Evolutionary conservation across 805 yeast genomes (phyloP).

Genomic region (Starmerella floricola): DNA sequence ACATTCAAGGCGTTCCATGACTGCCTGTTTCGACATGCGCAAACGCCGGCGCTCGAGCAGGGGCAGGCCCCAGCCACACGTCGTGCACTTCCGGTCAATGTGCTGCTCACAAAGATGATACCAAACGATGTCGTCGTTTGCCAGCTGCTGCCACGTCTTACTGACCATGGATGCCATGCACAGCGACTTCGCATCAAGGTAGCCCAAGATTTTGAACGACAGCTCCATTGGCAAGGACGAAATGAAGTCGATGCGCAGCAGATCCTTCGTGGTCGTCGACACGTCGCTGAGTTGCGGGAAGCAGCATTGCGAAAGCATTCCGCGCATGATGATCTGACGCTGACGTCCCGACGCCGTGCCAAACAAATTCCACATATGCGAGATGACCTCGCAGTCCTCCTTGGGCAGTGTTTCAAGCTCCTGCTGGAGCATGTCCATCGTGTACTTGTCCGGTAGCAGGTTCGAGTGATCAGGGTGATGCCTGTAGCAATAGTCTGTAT

Average conservation of each 20-base stretch:
- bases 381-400: constrained; percentile 63
- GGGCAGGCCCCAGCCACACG: constrained; percentile 98
- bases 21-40: constrained; percentile 26
- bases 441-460: constrained; percentile 37
- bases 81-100: constrained; percentile 92
- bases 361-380: constrained; percentile 75
- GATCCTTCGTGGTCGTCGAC: constrained; percentile 60
- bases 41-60: constrained; percentile 63
- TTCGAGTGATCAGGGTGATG: constrained; percentile 53
- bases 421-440: constrained; percentile 52
- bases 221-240: constrained; percentile 76
- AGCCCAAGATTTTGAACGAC: constrained; percentile 71
- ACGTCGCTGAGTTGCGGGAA: constrained; percentile 87
- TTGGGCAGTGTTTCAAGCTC: constrained; percentile 37
- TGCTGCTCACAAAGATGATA: constrained; percentile 97
- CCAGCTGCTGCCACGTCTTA: constrained; percentile 71
- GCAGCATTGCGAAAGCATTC: constrained; percentile 79
- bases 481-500: constrained; percentile 57
- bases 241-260: constrained; percentile 82
- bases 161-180: constrained; percentile 92
- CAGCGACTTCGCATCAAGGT: constrained; percentile 82
- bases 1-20: constrained; percentile 24
- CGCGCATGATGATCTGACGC: constrained; percentile 66
- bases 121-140: constrained; percentile 97
- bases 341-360: constrained; percentile 59